A percentile compares a stretch with the other conserved stretches of the same genome.
These are phyloP conservation scores for Zarea fungicola DNA, from an alignment of 2,329 filamentous ascomycete species.

Conservation along the genomic window DNA sequence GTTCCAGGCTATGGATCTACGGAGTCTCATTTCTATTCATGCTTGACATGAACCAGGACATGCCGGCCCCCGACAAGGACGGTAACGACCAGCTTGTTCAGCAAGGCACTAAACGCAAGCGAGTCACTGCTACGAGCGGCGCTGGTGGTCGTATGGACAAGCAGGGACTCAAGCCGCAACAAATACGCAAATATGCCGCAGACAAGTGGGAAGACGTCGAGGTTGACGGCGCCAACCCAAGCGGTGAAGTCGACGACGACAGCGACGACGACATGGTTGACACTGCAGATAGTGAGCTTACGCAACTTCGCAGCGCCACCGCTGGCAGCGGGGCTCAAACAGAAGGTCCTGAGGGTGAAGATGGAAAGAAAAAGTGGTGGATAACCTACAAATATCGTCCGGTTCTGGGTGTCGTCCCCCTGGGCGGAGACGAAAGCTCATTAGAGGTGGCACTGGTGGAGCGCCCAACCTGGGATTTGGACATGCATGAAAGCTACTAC, in stretches of 20 bases:
- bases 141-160: slow-evolving; percentile 49
- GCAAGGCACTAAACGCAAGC: slow-evolving; percentile 49
- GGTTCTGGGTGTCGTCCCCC: slow-evolving; percentile 68
- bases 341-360: slow-evolving; percentile 15
- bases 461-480: slow-evolving; percentile 76
- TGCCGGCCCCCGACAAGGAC: slow-evolving; percentile 34
- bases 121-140: slow-evolving; percentile 41
- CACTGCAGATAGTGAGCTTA: slow-evolving; percentile 27
- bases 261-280: slow-evolving; percentile 35
- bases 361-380: slow-evolving; percentile 52
- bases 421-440: slow-evolving; percentile 33
- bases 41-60: slow-evolving; percentile 75
- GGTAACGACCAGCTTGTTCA: slow-evolving; percentile 25
- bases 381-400: slow-evolving; percentile 89
- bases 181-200: slow-evolving; percentile 36
- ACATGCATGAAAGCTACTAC: slow-evolving; percentile 67
- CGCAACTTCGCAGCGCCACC: slow-evolving; percentile 27
- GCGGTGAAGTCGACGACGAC: slow-evolving; percentile 28
- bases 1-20: slow-evolving; percentile 77
- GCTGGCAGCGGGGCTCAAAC: slow-evolving; percentile 18
- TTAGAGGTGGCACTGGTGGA: slow-evolving; percentile 86
- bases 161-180: slow-evolving; percentile 39
- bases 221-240: slow-evolving; percentile 33
- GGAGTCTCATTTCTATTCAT: slow-evolving; percentile 84
- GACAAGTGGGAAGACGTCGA: slow-evolving; percentile 36